phyloP scores from a whole-genome alignment of 164 flowering plant species.

The Liriodendron chinense region DNA sequence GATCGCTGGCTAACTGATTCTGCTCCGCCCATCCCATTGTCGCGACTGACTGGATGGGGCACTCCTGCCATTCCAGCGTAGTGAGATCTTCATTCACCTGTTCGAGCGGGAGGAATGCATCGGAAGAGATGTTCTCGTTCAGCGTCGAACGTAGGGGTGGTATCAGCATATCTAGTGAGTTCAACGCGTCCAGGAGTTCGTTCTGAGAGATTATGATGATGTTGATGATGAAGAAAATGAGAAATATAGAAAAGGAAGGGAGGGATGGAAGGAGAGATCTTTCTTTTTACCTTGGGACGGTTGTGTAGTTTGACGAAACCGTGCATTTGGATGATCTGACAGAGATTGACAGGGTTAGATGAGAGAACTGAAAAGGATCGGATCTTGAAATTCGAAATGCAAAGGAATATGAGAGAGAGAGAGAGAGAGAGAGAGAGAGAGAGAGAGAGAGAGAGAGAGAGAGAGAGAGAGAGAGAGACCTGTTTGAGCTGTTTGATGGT shows the following conservation, averaged over 20 bases:
- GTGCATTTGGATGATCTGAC: slow-evolving; percentile 18
- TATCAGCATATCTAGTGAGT: background rate
- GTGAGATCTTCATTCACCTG: slow-evolving; percentile 17
- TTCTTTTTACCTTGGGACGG: slow-evolving; percentile 4
- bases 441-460: background rate
- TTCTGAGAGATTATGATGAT: slow-evolving; percentile 6
- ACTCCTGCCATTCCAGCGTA: slow-evolving; percentile 20
- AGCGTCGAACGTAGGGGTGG: slow-evolving; percentile 20
- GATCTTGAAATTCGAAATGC: background rate
- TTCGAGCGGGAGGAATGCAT: slow-evolving; percentile 13
- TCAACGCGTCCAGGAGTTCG: slow-evolving; percentile 7
- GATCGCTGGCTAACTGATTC: background rate
- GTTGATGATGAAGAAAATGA: background rate
- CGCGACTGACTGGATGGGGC: slow-evolving; percentile 13
- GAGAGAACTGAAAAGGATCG: background rate
- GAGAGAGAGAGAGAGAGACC: slow-evolving; percentile 2
- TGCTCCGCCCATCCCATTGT: slow-evolving; percentile 3
- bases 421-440: too few relatives aligned
- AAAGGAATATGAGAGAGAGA: too few relatives aligned
- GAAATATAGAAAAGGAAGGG: background rate
- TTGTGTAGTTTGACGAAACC: slow-evolving; percentile 18
- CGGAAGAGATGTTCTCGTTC: slow-evolving; percentile 11
- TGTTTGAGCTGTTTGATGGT: slow-evolving; percentile 4
- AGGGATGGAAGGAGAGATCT: background rate
- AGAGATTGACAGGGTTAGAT: background rate